Evolutionary conservation across 139 green algal species (phyloP).

Genomic region (Limnomonas spitsbergensis): DNA sequence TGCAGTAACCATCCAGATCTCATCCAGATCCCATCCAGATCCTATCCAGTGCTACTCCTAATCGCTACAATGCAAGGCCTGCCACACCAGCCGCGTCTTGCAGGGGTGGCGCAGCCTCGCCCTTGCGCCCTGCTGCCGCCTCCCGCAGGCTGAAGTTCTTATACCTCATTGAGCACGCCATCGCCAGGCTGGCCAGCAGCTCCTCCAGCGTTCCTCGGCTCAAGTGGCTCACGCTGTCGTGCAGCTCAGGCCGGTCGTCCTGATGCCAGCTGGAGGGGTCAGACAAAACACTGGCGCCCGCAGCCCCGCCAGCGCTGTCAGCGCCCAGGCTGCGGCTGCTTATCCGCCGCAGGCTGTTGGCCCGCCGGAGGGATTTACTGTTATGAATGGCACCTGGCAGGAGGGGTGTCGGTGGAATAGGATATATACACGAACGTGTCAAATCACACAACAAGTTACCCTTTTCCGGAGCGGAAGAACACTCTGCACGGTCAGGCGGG

Average conservation of each 20-base stretch:
- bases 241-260: background rate
- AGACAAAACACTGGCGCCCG: background rate
- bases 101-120: no score
- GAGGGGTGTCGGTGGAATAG: background rate
- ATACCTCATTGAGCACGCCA: slow-evolving; percentile 2
- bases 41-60: no score
- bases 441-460: background rate
- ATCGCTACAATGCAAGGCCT: no score
- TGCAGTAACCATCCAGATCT: no score
- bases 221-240: background rate
- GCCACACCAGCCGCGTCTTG: no score
- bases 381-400: no score
- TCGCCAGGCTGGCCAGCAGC: background rate
- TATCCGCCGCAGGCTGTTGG: background rate
- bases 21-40: no score
- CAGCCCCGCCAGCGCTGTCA: background rate
- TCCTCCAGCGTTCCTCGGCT: background rate
- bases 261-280: background rate
- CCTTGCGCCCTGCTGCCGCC: no score
- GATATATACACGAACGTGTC: background rate
- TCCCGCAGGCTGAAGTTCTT: no score
- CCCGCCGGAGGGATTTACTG: background rate
- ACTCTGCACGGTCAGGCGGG: no score
- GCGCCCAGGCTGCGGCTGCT: background rate
- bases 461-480: no score